Evolutionary conservation across 345 rosid species (phyloP).

Genomic region (Populus simonii): DNA sequence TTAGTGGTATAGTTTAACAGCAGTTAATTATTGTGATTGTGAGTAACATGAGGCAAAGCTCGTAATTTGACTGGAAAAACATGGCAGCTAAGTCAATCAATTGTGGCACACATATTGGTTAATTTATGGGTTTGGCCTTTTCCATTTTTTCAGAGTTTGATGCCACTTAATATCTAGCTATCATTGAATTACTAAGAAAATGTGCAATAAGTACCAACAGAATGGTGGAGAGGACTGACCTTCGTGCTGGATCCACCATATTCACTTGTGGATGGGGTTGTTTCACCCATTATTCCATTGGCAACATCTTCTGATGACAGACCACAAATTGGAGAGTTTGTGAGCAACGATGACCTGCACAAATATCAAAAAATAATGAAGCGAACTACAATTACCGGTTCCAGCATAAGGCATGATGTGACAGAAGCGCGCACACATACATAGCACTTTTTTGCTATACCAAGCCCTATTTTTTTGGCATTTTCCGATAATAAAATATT

Average conservation of each 20-base stretch:
- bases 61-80: neutral
- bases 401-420: neutral
- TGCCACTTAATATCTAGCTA: neutral
- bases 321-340: slow-evolving; percentile 51
- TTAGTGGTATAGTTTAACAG: neutral
- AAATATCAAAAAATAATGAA: slow-evolving; percentile 2
- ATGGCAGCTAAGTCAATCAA: neutral
- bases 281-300: slow-evolving; percentile 54
- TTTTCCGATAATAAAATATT: neutral
- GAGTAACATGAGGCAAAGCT: neutral
- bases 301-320: slow-evolving; percentile 69
- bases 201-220: neutral
- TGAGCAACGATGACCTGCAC: slow-evolving; percentile 62
- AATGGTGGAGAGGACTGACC: slow-evolving; percentile 37
- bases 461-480: neutral
- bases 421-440: neutral
- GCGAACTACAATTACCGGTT: neutral
- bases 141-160: neutral
- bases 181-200: neutral
- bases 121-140: neutral
- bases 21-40: neutral
- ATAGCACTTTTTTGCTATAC: neutral
- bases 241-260: slow-evolving; percentile 69
- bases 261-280: slow-evolving; percentile 61
- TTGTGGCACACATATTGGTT: neutral